phyloP scores from a whole-genome alignment of 176 grass and related monocot genomes.

The Guadua angustifolia region DNA sequence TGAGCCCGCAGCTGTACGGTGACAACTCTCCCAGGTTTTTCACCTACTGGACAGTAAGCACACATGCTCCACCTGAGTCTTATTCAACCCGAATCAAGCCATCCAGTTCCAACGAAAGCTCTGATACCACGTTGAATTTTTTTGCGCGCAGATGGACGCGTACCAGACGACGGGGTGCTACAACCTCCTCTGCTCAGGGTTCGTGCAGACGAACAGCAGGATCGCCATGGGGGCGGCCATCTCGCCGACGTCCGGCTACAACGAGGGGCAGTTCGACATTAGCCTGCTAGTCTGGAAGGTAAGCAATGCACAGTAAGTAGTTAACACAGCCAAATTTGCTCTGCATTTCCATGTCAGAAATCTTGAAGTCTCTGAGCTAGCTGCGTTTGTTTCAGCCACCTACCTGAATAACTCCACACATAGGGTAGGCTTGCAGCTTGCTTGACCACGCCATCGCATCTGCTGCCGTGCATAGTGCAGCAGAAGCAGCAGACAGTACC shows the following conservation, averaged over 20 bases:
- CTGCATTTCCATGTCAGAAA: not conserved
- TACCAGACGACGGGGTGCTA: conserved; percentile 97
- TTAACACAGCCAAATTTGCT: not conserved
- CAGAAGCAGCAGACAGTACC: not conserved
- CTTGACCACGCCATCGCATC: not conserved
- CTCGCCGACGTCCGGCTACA: conserved; percentile 73
- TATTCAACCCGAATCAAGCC: not conserved
- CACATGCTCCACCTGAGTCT: not conserved
- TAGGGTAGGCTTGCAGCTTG: not conserved
- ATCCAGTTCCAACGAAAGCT: not conserved
- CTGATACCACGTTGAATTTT: not conserved
- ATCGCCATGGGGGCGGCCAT: conserved; percentile 96
- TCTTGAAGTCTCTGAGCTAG: not conserved
- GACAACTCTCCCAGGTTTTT: conserved; percentile 86
- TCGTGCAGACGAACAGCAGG: conserved; percentile 87
- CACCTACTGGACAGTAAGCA: conserved; percentile 90
- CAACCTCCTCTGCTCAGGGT: conserved; percentile 90
- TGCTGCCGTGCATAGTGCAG: not conserved
- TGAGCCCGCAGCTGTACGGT: conserved; percentile 90
- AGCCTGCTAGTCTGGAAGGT: conserved; percentile 94
- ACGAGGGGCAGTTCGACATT: conserved; percentile 77
- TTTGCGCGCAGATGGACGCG: conserved; percentile 64
- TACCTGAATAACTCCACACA: not conserved
- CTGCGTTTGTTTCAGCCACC: not conserved
- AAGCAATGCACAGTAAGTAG: not conserved